These are phyloP conservation scores for Mycena sanguinolenta DNA, from an alignment of 768 basidiomycete species.

Conservation along the genomic window DNA sequence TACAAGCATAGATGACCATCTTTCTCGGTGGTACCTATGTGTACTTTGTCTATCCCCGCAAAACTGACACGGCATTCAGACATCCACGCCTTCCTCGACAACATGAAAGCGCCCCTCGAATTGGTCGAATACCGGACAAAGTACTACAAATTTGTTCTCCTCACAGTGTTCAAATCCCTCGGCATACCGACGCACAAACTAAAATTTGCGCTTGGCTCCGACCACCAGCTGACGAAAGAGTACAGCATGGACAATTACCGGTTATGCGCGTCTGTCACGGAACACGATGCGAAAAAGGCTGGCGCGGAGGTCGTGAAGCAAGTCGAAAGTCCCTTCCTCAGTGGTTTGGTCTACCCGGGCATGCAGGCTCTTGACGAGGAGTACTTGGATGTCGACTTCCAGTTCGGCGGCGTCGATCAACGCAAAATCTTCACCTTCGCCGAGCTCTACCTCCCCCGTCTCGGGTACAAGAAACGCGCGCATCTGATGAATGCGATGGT, in stretches of 20 bases:
- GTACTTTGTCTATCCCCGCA: not conserved
- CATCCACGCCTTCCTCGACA: constrained; percentile 97
- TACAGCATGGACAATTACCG: constrained; percentile 97
- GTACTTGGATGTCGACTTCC: constrained; percentile 95
- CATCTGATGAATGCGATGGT: constrained; percentile 99
- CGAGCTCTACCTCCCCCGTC: constrained; percentile 92
- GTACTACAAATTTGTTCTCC: constrained; percentile 90
- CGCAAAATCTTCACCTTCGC: constrained; percentile 89
- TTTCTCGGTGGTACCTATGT: constrained; percentile 17
- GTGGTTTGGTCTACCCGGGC: constrained; percentile 95
- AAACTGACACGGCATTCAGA: constrained; percentile 58
- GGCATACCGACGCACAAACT: constrained; percentile 91
- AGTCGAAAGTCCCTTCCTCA: constrained; percentile 90
- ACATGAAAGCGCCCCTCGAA: constrained; percentile 94
- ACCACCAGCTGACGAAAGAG: constrained; percentile 91
- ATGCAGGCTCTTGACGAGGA: constrained; percentile 97
- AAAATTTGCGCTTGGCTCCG: constrained; percentile 88
- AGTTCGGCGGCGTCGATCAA: constrained; percentile 96
- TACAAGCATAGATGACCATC: constrained; percentile 23
- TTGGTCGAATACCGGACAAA: constrained; percentile 89
- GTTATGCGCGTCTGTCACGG: constrained; percentile 89
- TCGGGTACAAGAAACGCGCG: constrained; percentile 94
- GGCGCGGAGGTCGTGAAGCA: constrained; percentile 99
- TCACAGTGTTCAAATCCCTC: constrained; percentile 87
- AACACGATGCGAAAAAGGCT: constrained; percentile 98